phyloP scores from a whole-genome alignment of 306 rosid genomes.

The Acacia acuminata region DNA sequence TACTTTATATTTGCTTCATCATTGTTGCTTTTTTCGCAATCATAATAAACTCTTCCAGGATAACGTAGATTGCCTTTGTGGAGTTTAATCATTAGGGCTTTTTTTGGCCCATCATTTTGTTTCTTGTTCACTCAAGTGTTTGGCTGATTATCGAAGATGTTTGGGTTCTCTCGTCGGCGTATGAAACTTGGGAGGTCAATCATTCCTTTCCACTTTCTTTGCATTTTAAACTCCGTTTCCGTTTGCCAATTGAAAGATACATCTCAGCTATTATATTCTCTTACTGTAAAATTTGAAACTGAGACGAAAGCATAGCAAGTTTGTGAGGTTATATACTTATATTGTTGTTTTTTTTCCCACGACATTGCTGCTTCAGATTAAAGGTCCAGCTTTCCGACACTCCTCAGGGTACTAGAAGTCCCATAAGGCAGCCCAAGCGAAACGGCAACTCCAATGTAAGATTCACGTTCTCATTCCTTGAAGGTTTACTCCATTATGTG shows the following conservation, averaged over 20 bases:
- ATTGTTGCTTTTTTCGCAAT: neutral
- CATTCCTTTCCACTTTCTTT: neutral
- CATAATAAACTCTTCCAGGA: constrained; percentile 4
- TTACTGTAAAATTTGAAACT: neutral
- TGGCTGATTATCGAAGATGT: constrained; percentile 51
- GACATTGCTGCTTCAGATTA: constrained; percentile 51
- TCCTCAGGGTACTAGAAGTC: constrained; percentile 82
- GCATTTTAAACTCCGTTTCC: neutral
- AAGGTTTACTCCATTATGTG: constrained; percentile 12
- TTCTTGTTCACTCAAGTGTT: constrained; percentile 4
- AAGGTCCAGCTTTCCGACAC: constrained; percentile 84
- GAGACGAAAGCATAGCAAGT: neutral
- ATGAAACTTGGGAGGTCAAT: constrained; percentile 81
- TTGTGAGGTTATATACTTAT: neutral
- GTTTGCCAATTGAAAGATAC: neutral
- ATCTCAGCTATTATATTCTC: neutral
- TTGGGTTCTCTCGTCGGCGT: constrained; percentile 88
- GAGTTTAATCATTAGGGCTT: constrained; percentile 9
- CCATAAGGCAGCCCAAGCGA: constrained; percentile 67
- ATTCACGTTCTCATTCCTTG: constrained; percentile 17
- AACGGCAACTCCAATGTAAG: constrained; percentile 65
- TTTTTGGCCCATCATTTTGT: neutral
- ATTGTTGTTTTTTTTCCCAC: neutral
- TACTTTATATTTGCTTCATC: constrained; percentile 23
- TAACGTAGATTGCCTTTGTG: constrained; percentile 27